Evolutionary conservation across 805 yeast genomes (phyloP), one percentile per base, ranked within the genome.

Genomic region (Candida fluviatilis): DNA sequence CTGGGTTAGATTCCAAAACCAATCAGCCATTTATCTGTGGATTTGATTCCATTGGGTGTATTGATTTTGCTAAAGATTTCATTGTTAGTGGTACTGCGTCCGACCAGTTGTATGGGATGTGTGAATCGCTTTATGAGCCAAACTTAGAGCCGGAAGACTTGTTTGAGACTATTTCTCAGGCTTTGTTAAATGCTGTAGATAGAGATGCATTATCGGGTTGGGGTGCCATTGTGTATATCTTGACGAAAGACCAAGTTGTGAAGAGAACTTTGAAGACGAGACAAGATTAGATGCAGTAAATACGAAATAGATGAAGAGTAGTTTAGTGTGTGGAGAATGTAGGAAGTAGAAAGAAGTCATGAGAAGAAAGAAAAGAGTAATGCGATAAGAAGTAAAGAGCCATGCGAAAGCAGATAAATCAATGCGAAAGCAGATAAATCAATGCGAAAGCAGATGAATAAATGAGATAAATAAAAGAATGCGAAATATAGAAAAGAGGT

Each of bases 71-170:
- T 37, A 78, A 87, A 51, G 99, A 93, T 64, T 93, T 93, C 58
- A 87, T 87, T 23, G 99, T 93, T 13, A 73, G 89, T 45, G 99
- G 99, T 42, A 93, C 99, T 2, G 97, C 97, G 4, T 66, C 88
- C n/a, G 96, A 91, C 57, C 99, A 93, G 69, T 72, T 93, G 41
- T 93, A 83, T 58, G 99, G 99, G 62, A 91, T 93, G 97, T 95
- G 99, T 66, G 99, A 93, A 68, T 77, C 95, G 10, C 72, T 93
- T 42, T 95, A 89, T 64, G 98, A 93, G 65, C 97, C 98, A 30
- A 71, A 85, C 55, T 71, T 95, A 51, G 97, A 80, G 60, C 89
- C 98, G 4, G 98, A 93, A 50, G 96, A 93, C 62, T 71, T 93
- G 50, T 93, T 93, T 57, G 98, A 93, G 64, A 91, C 98, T 29